Base-by-base conservation (phyloP, 2,329 filamentous ascomycete genomes). In the Fusarium udum region DNA sequence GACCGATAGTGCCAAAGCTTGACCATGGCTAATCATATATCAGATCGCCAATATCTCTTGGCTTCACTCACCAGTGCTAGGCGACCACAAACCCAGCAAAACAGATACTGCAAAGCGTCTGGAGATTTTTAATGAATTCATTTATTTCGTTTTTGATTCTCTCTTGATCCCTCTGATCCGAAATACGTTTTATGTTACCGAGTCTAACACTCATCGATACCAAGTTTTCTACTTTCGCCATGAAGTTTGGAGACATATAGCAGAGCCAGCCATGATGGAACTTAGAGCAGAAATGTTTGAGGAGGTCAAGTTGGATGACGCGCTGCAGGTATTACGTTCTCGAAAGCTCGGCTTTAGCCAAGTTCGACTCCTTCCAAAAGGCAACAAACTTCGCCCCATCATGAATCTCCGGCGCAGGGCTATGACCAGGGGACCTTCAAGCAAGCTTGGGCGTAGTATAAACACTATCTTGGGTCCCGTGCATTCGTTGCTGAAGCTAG, bases 81-180 rank as follows among this genome's bases (percentile, higher is more conserved):
- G 80, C 20, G 81, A 79, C 6, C 78, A 80, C 15, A 95, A 92
- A 61, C 84, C 92, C 56, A 92, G 92, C 67, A 85, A 87, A 67
- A 91, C 92, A 1, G 95, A 98, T 78, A 85, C 89, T 36, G 83
- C 84, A 12, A 98, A 98, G 81, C 91, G 95, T 16, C 85, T 84
- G 32, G 93, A 98, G 78, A 86, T 98, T 0, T 89, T 98, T 55
- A 83, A 91, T 60, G 96, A 99, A 80, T 91, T 98, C 65, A 78
- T 98, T 12, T 98, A 98, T 83, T 99, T 95, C 80, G 74, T 97
- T 8, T 96, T 99, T 77, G 96, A 99, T 81, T 98, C 95, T 0
- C 86, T 98, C 28, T 79, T 99, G 63, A 93, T 98, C 76, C 95
- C 96, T 15, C 86, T 99, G 13, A 88, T 98, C 53, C 90, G 93